Percentiles rank a stretch among this genome's conserved stretches.
These are phyloP conservation scores for Volvox africanus DNA, from an alignment of 139 green algal genomes.

Conservation along the genomic window DNA sequence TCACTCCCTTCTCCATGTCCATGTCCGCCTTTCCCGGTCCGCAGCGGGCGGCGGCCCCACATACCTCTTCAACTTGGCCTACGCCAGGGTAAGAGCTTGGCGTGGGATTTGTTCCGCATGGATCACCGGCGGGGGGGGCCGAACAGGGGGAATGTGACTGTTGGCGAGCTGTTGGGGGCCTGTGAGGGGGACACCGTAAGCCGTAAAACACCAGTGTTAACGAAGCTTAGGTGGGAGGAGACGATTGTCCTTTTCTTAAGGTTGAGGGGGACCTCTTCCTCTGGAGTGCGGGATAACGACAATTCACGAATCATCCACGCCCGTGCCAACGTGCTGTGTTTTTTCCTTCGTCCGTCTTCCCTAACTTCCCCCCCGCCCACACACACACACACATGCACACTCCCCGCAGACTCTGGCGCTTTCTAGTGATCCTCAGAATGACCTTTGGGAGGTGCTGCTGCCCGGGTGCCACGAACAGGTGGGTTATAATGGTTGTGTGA, in stretches of 20 bases:
- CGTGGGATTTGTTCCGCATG: no score
- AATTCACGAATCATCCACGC: no score
- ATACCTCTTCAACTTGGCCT: constrained; percentile 34
- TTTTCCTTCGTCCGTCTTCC: not conserved
- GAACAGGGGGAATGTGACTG: no score
- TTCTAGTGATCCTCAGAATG: not conserved
- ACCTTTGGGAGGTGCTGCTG: constrained; percentile 52
- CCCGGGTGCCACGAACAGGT: constrained; percentile 36
- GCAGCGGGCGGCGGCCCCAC: constrained; percentile 19
- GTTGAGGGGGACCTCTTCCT: no score
- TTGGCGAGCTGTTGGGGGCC: no score
- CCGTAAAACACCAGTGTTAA: no score
- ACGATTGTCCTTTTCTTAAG: no score
- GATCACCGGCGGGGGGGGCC: no score
- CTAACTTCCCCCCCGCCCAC: not conserved
- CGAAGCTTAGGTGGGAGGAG: no score
- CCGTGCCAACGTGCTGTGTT: not conserved
- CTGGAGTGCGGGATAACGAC: no score
- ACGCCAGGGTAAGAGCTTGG: not conserved
- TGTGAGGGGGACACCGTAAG: no score
- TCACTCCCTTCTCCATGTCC: not conserved
- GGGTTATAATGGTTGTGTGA: no score
- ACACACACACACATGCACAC: not conserved
- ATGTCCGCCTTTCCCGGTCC: not conserved
- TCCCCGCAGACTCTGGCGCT: constrained; percentile 25